A percentile compares a stretch with the other conserved stretches of the same genome.
Evolutionary conservation across 2,329 filamentous ascomycete species (phyloP).

Genomic region (Aschersonia sp.): DNA sequence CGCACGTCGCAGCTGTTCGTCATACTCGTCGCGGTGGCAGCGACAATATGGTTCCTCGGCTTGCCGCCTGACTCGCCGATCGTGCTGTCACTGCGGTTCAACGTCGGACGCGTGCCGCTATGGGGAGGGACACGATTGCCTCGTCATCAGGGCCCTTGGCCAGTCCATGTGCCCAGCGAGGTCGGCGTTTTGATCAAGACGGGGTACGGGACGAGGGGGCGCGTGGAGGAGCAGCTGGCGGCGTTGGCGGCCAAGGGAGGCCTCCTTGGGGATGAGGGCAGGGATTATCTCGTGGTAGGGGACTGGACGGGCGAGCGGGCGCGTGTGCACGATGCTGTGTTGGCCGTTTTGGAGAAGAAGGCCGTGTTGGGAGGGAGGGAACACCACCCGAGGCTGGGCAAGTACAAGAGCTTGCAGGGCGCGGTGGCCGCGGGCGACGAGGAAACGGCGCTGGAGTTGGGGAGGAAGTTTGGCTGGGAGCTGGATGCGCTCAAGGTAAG

Average conservation of each 20-base stretch:
- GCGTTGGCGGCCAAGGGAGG: slow-evolving; percentile 21
- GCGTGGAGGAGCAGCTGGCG: slow-evolving; percentile 30
- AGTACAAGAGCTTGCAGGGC: slow-evolving; percentile 23
- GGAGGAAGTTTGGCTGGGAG: slow-evolving; percentile 29
- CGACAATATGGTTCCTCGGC: slow-evolving; percentile 11
- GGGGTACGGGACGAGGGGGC: slow-evolving; percentile 36
- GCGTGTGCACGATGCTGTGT: slow-evolving; percentile 26
- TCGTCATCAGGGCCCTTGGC: slow-evolving; percentile 20
- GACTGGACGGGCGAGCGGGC: slow-evolving; percentile 27
- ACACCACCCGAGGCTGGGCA: slow-evolving; percentile 20
- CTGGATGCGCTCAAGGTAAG: slow-evolving; percentile 34
- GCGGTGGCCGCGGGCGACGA: slow-evolving; percentile 24
- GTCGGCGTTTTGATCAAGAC: slow-evolving; percentile 40
- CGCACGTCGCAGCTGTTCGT: slow-evolving; percentile 11
- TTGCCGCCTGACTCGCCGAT: slow-evolving; percentile 19
- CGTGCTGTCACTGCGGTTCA: slow-evolving; percentile 19
- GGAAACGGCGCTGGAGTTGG: slow-evolving; percentile 20
- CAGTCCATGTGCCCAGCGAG: slow-evolving; percentile 29
- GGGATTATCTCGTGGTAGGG: slow-evolving; percentile 32
- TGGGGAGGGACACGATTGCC: slow-evolving; percentile 27
- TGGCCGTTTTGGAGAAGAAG: slow-evolving; percentile 16
- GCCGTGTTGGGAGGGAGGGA: slow-evolving; percentile 13
- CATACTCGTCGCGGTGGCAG: slow-evolving; percentile 11
- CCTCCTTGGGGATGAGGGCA: slow-evolving; percentile 21
- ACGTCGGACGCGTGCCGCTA: slow-evolving; percentile 15